Conservation (phyloP, 441 rosid genomes). For the Mallotus japonicus region DNA sequence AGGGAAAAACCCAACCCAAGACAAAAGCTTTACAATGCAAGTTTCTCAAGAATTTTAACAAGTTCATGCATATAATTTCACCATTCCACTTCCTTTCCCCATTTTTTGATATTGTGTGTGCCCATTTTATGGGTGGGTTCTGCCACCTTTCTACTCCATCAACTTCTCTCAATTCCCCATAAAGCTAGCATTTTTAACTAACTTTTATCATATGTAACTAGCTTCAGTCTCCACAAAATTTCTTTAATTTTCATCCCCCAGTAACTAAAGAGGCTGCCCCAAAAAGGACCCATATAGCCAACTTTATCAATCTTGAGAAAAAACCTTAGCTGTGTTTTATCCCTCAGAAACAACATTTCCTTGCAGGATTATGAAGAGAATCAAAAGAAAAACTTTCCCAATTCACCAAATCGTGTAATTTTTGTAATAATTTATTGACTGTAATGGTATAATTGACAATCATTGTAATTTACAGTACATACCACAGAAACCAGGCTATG, state of each 20-base stretch:
- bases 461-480: constrained; percentile 24
- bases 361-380: not conserved
- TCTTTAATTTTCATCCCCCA: not conserved
- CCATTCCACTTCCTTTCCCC: not conserved
- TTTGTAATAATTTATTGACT: not conserved
- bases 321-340: not conserved
- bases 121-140: not conserved
- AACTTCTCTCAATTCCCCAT: not conserved
- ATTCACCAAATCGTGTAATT: not conserved
- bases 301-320: not conserved
- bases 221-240: not conserved
- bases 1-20: not conserved
- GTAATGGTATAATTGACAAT: not conserved
- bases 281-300: not conserved
- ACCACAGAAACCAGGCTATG: constrained; percentile 92
- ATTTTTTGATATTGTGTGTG: not conserved
- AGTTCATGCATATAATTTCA: not conserved
- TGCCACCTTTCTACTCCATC: not conserved
- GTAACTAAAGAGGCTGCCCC: not conserved
- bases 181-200: constrained; percentile 1
- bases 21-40: not conserved
- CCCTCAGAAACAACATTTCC: not conserved
- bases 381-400: not conserved
- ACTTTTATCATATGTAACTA: not conserved
- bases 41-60: not conserved